Base-by-base conservation (phyloP, 1,284 basidiomycete species). In the Malassezia obtusa region DNA sequence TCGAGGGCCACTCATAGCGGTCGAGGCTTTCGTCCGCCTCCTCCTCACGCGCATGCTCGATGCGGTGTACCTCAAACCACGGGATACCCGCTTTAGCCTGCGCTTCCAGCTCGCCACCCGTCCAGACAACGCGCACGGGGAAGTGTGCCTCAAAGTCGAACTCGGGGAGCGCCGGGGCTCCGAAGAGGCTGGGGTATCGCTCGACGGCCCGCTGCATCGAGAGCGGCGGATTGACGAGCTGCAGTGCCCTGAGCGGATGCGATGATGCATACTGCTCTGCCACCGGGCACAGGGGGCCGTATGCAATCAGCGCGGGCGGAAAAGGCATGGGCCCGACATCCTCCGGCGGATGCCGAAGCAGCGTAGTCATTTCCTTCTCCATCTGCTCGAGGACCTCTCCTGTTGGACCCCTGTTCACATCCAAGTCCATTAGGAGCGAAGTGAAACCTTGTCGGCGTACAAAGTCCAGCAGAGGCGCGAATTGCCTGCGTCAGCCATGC, bases 261-360 rank as follows among this genome's bases (percentile, higher is more conserved):
- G 68, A 71, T 19, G 67, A 67, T 21, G 63, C 67, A 36, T 71
- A 71, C 8, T 57, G 51, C 50, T 71, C 65, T 1, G 68, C 67
- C 4, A 67, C 55, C 11, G 64, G 43, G 3, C 61, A 49, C 2
- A 58, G 58, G 0, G 60, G 57, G 0, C 62, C 63, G 3, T 41
- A 33, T 2, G 65, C 50, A 24, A 69, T 55, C 35, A 71, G 56
- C 41, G 67, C 50, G 4, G 68, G 67, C 15, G 68, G 68, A 30
- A 66, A 71, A 0, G 67, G 64, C 11, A 40, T 21, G 25, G 43
- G 32, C 15, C 45, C 49, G 22, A 38, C 39, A 15, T 46, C 45
- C 14, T 37, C 25, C 4, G 56, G 48, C 2, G 53, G 51, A n/a
- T 60, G 45, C 10, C 52, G 50, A 4, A 62, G 43, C 28, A 50